Conservation (phyloP, 306 rosid species). For the Lathyrus oleraceus region DNA sequence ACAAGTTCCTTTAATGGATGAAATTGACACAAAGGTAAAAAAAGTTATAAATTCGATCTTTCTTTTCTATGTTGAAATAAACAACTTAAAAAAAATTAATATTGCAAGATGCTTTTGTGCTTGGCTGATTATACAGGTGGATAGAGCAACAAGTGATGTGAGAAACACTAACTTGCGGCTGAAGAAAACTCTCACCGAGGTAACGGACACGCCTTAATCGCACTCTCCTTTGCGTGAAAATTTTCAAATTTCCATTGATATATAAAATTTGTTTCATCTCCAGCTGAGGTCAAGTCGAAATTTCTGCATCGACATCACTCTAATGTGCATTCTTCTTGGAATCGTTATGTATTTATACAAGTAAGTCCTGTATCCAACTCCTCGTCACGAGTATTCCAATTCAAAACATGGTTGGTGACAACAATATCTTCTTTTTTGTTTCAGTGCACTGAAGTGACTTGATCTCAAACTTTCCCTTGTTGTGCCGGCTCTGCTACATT, state of each 20-base stretch:
- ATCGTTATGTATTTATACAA: constrained; percentile 66
- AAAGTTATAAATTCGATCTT: background rate
- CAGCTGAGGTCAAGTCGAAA: constrained; percentile 90
- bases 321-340: constrained; percentile 79
- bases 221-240: constrained; percentile 3
- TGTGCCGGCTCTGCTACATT: constrained; percentile 1
- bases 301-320: constrained; percentile 81
- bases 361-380: constrained; percentile 45
- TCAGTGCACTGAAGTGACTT: constrained; percentile 61
- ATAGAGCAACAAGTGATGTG: constrained; percentile 63
- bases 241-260: constrained; percentile 22
- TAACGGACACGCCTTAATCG: constrained; percentile 34
- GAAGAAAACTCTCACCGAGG: constrained; percentile 73
- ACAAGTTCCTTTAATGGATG: constrained; percentile 88
- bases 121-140: constrained; percentile 56
- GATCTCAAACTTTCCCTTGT: constrained; percentile 32
- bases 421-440: constrained; percentile 24
- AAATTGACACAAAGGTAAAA: constrained; percentile 76
- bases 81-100: background rate
- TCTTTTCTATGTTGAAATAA: constrained; percentile 3
- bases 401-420: background rate
- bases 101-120: constrained; percentile 1
- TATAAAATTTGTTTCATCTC: constrained; percentile 33
- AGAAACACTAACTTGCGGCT: constrained; percentile 71
- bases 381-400: background rate